Percentiles rank a stretch among this genome's conserved stretches.
Conservation (phyloP, 495 filamentous ascomycete genomes). For the Bacidia rubella region DNA sequence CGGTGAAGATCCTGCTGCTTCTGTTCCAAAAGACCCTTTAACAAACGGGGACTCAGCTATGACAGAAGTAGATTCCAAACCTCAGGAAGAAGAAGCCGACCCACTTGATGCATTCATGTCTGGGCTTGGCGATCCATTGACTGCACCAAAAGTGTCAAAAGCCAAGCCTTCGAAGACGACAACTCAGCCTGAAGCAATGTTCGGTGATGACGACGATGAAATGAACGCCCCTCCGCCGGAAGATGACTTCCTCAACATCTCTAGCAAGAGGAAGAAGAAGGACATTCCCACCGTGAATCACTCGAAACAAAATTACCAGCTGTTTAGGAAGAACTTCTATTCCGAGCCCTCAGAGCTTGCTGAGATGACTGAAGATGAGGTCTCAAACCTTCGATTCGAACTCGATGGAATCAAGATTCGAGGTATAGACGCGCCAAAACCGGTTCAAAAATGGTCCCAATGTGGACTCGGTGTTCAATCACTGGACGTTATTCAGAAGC, state of each 20-base stretch:
- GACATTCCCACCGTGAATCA: conserved; percentile 82
- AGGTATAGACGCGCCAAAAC: conserved; percentile 76
- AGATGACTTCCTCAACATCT: conserved; percentile 75
- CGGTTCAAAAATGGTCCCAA: conserved; percentile 92
- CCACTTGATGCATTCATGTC: conserved; percentile 96
- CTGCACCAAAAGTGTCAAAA: conserved; percentile 24
- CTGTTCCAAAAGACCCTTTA: conserved; percentile 26
- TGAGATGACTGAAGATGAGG: conserved; percentile 75
- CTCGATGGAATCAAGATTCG: conserved; percentile 90
- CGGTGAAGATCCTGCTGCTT: conserved; percentile 14
- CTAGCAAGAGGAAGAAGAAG: conserved; percentile 91
- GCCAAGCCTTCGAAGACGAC: conserved; percentile 35
- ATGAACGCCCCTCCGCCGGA: conserved; percentile 60
- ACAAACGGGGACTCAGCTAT: conserved; percentile 34
- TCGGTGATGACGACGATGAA: conserved; percentile 67
- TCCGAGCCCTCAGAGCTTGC: conserved; percentile 72
- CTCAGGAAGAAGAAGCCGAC: conserved; percentile 59
- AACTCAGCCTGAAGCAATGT: conserved; percentile 63
- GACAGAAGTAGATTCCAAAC: conserved; percentile 22
- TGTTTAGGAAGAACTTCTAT: conserved; percentile 89
- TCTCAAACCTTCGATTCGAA: conserved; percentile 67
- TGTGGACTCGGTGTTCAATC: conserved; percentile 79
- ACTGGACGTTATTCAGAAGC: conserved; percentile 68
- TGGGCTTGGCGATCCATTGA: conserved; percentile 46
- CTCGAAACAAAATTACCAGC: conserved; percentile 66